phyloP scores from a whole-genome alignment of 768 basidiomycete species.

The button mushroom (Agaricus bisporus) region DNA sequence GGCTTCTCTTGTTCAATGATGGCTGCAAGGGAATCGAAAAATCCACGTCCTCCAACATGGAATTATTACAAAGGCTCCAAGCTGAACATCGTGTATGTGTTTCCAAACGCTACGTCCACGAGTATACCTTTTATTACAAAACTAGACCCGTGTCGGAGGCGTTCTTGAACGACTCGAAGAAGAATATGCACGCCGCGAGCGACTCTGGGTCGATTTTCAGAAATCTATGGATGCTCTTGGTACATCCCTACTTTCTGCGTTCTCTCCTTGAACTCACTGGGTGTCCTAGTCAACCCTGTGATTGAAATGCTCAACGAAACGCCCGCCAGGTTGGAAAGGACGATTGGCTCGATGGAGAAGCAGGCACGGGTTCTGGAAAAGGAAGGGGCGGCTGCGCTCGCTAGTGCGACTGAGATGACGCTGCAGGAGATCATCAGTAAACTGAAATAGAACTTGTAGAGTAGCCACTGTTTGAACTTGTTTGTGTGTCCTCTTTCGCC shows the following conservation, averaged over 20 bases:
- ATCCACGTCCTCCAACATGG: constrained; percentile 27
- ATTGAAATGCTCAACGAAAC: constrained; percentile 34
- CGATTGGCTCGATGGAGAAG: constrained; percentile 48
- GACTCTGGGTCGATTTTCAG: constrained; percentile 46
- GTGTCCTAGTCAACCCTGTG: constrained; percentile 36
- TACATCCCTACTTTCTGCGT: constrained; percentile 19
- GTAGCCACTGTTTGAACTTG: background rate
- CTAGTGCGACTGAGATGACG: constrained; percentile 19
- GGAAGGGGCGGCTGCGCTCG: constrained; percentile 18
- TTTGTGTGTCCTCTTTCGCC: too few species aligned
- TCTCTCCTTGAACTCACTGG: background rate
- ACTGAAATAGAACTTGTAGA: constrained; percentile 7
- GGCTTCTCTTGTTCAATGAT: constrained; percentile 47
- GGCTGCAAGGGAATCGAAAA: constrained; percentile 48
- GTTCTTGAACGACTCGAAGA: constrained; percentile 41
- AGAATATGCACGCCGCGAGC: constrained; percentile 41
- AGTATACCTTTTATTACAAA: background rate
- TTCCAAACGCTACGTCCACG: background rate
- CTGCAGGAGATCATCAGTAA: constrained; percentile 25
- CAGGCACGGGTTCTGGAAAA: constrained; percentile 38
- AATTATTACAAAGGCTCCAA: constrained; percentile 35
- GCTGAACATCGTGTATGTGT: constrained; percentile 37
- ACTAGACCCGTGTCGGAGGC: constrained; percentile 35
- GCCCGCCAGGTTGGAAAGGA: constrained; percentile 47
- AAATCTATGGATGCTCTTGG: constrained; percentile 39